Percentiles rank a stretch among this genome's conserved stretches.
Evolutionary conservation across 1,284 basidiomycete genomes (phyloP).

Genomic region (Vanrija sp.): DNA sequence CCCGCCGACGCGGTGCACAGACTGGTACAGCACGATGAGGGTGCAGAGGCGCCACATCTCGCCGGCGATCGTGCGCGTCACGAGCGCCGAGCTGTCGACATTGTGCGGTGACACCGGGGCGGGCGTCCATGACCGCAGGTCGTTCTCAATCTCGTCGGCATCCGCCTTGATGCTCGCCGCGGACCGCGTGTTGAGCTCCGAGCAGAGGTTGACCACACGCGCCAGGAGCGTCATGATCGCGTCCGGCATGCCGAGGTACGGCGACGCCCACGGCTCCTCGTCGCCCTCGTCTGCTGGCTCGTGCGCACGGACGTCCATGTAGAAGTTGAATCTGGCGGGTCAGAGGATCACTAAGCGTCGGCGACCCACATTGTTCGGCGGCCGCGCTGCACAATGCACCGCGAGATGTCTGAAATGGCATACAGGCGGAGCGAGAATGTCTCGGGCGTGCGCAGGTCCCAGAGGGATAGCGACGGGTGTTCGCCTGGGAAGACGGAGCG

Average conservation of each 20-base stretch:
- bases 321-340: constrained; percentile 20
- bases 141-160: constrained; percentile 24
- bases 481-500: constrained; percentile 12
- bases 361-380: constrained; percentile 21
- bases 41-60: constrained; percentile 26
- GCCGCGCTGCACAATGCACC: constrained; percentile 30
- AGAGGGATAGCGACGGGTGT: constrained; percentile 18
- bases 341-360: neutral
- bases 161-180: constrained; percentile 14
- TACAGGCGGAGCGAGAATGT: constrained; percentile 25
- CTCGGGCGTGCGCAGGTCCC: constrained; percentile 18
- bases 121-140: constrained; percentile 18
- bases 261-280: constrained; percentile 25
- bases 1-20: constrained; percentile 25
- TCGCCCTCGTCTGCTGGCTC: constrained; percentile 4
- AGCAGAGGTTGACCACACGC: constrained; percentile 28
- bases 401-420: constrained; percentile 25
- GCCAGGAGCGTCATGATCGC: constrained; percentile 29
- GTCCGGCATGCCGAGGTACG: constrained; percentile 33
- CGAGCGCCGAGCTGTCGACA: constrained; percentile 20
- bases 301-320: constrained; percentile 6
- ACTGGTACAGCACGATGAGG: constrained; percentile 25
- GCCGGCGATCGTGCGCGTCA: constrained; percentile 27
- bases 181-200: constrained; percentile 7
- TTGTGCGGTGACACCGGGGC: neutral